These are phyloP conservation scores for Diplodia scrobiculata DNA, from an alignment of 2,329 filamentous ascomycete genomes.

Conservation along the genomic window DNA sequence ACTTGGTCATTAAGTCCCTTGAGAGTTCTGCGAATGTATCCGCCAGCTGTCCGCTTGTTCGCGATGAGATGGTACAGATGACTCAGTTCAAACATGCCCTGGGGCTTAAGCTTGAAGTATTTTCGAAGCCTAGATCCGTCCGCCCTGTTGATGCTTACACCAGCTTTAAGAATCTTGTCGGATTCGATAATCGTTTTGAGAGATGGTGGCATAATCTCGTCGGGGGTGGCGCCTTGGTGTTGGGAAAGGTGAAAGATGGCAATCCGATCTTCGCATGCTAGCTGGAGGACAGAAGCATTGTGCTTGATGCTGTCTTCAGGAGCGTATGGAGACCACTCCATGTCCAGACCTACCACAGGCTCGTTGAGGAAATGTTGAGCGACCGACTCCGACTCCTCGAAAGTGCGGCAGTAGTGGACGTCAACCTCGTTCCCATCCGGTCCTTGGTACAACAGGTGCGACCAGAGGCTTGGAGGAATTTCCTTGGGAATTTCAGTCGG, in stretches of 20 bases:
- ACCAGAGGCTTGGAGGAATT: slow-evolving; percentile 58
- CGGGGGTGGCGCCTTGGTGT: slow-evolving; percentile 45
- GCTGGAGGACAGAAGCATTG: slow-evolving; percentile 79
- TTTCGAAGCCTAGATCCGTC: slow-evolving; percentile 66
- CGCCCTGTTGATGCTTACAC: slow-evolving; percentile 69
- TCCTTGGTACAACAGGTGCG: slow-evolving; percentile 66
- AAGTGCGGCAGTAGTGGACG: slow-evolving; percentile 76
- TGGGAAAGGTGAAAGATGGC: slow-evolving; percentile 79
- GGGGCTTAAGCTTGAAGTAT: slow-evolving; percentile 65
- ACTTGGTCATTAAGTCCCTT: slow-evolving; percentile 71
- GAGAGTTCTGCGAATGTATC: slow-evolving; percentile 64
- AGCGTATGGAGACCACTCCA: slow-evolving; percentile 73
- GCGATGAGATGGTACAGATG: slow-evolving; percentile 79
- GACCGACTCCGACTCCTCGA: slow-evolving; percentile 67
- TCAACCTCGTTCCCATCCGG: slow-evolving; percentile 57
- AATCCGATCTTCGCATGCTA: slow-evolving; percentile 75
- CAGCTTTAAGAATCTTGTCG: slow-evolving; percentile 68
- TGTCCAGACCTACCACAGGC: slow-evolving; percentile 78
- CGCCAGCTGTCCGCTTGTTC: slow-evolving; percentile 34
- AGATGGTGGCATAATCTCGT: slow-evolving; percentile 68
- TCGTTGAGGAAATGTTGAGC: slow-evolving; percentile 68
- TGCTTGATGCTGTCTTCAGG: slow-evolving; percentile 56
- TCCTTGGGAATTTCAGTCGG: background rate
- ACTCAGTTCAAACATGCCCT: slow-evolving; percentile 76
- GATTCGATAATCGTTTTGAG: slow-evolving; percentile 74